phyloP scores from a whole-genome alignment of 1,284 basidiomycete genomes.

The Afroboletus lepidellus region DNA sequence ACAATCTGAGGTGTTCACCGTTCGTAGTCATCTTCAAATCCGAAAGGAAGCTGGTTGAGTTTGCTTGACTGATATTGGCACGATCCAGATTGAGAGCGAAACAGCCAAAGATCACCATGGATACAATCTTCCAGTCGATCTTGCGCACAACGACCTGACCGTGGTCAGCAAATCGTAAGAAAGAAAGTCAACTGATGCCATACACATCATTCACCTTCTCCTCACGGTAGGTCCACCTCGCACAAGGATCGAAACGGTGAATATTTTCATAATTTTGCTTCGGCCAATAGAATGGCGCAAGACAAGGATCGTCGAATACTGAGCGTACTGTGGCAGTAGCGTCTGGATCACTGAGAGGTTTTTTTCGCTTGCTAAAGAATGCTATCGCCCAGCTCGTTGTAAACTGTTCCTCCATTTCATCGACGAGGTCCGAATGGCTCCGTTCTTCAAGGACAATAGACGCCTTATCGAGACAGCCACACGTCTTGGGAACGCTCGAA shows the following conservation, averaged over 20 bases:
- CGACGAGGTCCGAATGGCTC: too few species aligned
- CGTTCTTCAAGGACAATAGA: too few species aligned
- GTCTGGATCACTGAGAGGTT: too few species aligned
- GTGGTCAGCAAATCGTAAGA: not conserved
- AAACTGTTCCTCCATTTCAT: too few species aligned
- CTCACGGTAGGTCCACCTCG: conserved; percentile 70
- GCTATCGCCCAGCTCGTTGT: too few species aligned
- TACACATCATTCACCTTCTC: conserved; percentile 49
- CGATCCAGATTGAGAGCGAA: conserved; percentile 46
- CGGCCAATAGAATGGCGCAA: conserved; percentile 53
- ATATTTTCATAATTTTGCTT: conserved; percentile 57
- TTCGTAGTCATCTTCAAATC: conserved; percentile 62
- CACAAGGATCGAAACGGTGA: conserved; percentile 63
- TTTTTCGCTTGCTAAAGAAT: too few species aligned
- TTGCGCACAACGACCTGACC: conserved; percentile 39
- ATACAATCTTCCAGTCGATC: too few species aligned
- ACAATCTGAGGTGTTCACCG: conserved; percentile 31
- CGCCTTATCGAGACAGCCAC: too few species aligned
- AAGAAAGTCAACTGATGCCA: not conserved
- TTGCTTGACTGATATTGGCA: conserved; percentile 58
- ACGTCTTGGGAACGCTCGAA: too few species aligned
- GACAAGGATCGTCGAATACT: conserved; percentile 56
- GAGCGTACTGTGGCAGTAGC: too few species aligned
- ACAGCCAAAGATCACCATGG: conserved; percentile 48
- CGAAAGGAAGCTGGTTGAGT: conserved; percentile 63